phyloP scores from a whole-genome alignment of 495 filamentous ascomycete genomes.

The Acidomyces sp. region DNA sequence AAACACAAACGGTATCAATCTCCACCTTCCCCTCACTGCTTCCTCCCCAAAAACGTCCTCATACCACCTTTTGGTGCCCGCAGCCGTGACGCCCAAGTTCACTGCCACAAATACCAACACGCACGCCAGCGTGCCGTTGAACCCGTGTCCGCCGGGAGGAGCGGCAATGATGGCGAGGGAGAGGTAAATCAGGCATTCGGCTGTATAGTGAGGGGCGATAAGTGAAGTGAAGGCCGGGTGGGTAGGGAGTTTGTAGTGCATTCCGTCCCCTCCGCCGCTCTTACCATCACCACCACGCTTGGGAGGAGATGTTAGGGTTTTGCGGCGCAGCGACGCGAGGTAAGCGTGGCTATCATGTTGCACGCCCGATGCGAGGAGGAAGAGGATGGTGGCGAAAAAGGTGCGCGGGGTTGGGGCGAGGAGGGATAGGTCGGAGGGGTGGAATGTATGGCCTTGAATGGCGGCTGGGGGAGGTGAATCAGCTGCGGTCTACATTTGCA shows the following conservation, averaged over 20 bases:
- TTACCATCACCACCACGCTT: not conserved
- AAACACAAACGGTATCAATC: conserved; percentile 68
- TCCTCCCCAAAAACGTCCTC: conserved; percentile 58
- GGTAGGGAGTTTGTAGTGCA: conserved; percentile 69
- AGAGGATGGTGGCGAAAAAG: conserved; percentile 47
- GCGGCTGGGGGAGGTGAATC: conserved; percentile 15
- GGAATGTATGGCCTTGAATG: conserved; percentile 7
- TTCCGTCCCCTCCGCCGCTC: not conserved
- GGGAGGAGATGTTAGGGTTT: conserved; percentile 16
- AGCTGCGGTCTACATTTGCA: conserved; percentile 6
- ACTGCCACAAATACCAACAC: conserved; percentile 58
- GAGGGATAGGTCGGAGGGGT: conserved; percentile 15
- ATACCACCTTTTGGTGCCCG: conserved; percentile 70
- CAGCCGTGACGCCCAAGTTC: conserved; percentile 76
- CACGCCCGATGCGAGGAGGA: conserved; percentile 58
- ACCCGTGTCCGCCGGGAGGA: conserved; percentile 38
- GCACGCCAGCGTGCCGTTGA: conserved; percentile 63
- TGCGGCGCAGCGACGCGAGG: conserved; percentile 61
- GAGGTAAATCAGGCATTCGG: conserved; percentile 73
- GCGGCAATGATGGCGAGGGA: conserved; percentile 64
- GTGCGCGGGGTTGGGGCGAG: conserved; percentile 44
- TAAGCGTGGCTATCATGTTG: conserved; percentile 75
- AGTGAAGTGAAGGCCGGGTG: conserved; percentile 56
- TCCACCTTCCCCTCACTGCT: conserved; percentile 53
- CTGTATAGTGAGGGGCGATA: conserved; percentile 83